Conservation (phyloP, 1,139 yeast genomes). For the Suhomyces bribrorum region DNA sequence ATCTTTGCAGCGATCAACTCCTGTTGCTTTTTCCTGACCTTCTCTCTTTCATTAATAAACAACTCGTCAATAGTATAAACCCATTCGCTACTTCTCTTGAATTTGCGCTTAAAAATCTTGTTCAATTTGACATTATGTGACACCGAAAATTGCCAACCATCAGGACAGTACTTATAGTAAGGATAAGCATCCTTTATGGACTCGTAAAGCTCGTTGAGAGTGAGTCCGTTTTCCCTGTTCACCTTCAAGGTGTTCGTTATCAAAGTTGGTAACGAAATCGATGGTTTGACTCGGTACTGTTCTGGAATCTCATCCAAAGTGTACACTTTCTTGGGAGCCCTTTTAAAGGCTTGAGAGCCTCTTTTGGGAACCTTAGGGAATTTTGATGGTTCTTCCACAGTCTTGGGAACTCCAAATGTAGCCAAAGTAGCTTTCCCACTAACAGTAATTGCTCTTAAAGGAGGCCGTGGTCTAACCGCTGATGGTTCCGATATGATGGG, state of each 20-base stretch:
- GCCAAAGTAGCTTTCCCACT: conserved; percentile 24
- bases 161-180: conserved; percentile 88
- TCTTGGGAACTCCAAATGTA: conserved; percentile 37
- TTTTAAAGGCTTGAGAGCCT: conserved; percentile 27
- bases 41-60: conserved; percentile 78
- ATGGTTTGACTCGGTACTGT: conserved; percentile 81
- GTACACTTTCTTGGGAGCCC: conserved; percentile 60
- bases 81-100: conserved; percentile 86
- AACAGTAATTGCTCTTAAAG: conserved; percentile 30
- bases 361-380: conserved; percentile 52
- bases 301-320: conserved; percentile 81
- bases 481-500: conserved; percentile 25
- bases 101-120: conserved; percentile 76
- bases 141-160: conserved; percentile 96
- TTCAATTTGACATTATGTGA: conserved; percentile 85
- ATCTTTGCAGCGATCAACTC: conserved; percentile 61
- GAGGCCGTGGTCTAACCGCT: conserved; percentile 20
- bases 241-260: conserved; percentile 77
- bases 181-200: conserved; percentile 88
- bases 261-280: conserved; percentile 73
- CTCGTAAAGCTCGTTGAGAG: conserved; percentile 81
- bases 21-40: conserved; percentile 66
- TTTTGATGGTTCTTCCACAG: conserved; percentile 34
- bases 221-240: conserved; percentile 69
- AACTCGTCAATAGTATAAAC: conserved; percentile 88